A percentile compares a stretch with the other conserved stretches of the same genome.
These are phyloP conservation scores for Cytospora chrysosperma DNA, from an alignment of 2,329 filamentous ascomycete genomes.

Conservation along the genomic window DNA sequence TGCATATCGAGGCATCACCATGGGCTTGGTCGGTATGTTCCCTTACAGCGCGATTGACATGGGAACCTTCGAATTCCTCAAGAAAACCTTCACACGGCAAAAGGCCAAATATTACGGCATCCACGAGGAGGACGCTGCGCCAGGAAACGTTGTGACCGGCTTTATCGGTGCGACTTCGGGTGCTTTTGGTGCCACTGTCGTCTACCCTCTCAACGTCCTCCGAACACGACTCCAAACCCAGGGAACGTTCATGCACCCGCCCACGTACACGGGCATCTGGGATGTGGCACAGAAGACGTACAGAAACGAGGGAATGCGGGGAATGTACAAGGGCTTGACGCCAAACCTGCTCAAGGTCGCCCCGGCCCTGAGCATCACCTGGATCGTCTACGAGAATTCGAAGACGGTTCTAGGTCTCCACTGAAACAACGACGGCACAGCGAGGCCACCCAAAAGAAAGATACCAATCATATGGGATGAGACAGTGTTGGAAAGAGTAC, in stretches of 20 bases:
- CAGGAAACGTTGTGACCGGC: constrained; percentile 80
- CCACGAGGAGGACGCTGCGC: constrained; percentile 79
- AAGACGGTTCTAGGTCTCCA: constrained; percentile 67
- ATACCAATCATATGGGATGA: not conserved
- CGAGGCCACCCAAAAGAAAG: not conserved
- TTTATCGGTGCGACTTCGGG: constrained; percentile 89
- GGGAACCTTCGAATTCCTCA: constrained; percentile 91
- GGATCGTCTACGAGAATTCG: constrained; percentile 88
- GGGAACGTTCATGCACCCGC: constrained; percentile 85
- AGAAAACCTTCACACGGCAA: constrained; percentile 67
- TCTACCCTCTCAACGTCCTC: constrained; percentile 93
- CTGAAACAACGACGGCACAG: constrained; percentile 28
- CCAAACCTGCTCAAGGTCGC: constrained; percentile 96
- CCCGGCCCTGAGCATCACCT: constrained; percentile 91
- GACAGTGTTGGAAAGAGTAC: not conserved
- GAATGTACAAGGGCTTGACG: constrained; percentile 91
- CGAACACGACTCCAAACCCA: constrained; percentile 91
- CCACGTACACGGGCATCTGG: constrained; percentile 86
- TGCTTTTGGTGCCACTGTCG: constrained; percentile 86
- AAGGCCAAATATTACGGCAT: constrained; percentile 68
- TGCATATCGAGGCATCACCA: constrained; percentile 89
- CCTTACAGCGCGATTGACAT: constrained; percentile 97
- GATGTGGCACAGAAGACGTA: constrained; percentile 86
- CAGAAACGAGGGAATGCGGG: constrained; percentile 76
- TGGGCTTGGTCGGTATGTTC: constrained; percentile 95